Evolutionary conservation across 208 protist species (phyloP).

Genomic region (Trypanosoma mega): DNA sequence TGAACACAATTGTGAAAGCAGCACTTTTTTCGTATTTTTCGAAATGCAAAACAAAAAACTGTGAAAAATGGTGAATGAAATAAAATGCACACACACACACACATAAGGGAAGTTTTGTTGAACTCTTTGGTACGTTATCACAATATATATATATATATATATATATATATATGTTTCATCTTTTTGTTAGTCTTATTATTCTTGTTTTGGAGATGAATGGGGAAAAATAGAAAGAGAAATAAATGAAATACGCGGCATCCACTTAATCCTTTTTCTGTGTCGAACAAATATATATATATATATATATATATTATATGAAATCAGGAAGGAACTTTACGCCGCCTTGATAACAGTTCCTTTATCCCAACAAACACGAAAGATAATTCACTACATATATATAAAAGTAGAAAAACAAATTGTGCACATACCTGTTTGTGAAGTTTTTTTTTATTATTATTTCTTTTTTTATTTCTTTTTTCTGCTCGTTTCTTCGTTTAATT

Average conservation of each 20-base stretch:
- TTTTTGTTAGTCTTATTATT: slow-evolving; percentile 9
- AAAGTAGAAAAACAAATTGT: no score
- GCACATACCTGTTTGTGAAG: not conserved
- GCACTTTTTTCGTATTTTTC: no score
- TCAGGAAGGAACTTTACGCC: no score
- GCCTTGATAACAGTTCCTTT: no score
- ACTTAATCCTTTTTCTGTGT: not conserved
- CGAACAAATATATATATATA: slow-evolving; percentile 5
- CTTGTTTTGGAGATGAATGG: slow-evolving; percentile 4
- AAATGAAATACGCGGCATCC: not conserved
- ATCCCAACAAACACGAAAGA: no score
- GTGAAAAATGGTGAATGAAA: no score
- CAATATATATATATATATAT: slow-evolving; percentile 3
- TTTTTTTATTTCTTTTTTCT: slow-evolving; percentile 2
- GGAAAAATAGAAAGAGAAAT: not conserved
- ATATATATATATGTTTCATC: slow-evolving; percentile 7
- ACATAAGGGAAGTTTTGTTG: no score
- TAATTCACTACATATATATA: no score
- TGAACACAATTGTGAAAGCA: no score
- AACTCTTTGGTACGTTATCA: no score
- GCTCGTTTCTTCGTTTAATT: slow-evolving; percentile 21
- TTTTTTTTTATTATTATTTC: not conserved
- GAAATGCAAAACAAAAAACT: no score
- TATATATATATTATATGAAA: slow-evolving; percentile 8
- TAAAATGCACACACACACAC: no score